Base-by-base conservation (phyloP, 2,329 filamentous ascomycete species). In the Phaeomoniella chlamydospora region DNA sequence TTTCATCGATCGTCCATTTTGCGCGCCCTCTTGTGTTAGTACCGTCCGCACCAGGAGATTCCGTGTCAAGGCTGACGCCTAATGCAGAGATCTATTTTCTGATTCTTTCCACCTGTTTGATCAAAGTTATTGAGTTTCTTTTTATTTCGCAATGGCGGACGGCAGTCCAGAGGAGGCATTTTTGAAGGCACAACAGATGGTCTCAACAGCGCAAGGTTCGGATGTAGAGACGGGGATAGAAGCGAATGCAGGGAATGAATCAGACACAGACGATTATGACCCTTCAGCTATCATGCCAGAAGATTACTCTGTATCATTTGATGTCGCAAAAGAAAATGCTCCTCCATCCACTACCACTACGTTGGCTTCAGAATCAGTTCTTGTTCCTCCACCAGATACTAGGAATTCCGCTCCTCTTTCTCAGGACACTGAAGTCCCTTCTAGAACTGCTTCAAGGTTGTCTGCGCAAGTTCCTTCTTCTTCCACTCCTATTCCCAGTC, bases 231-330 rank as follows among this genome's bases (percentile, higher is more conserved):
- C 49, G 44, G 59, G 58, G 51, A 55, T 51, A 54, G 53, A 68
- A 65, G 63, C 60, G 51, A 63, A 67, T 54, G 62, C 56, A 53
- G 56, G 65, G 58, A 65, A 67, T 57, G 65, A 64, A 56, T 67
- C 59, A 49, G 62, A 63, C 50, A 65, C 67, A 49, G 65, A 71
- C 57, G 74, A 72, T 55, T 65, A 65, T 57, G 61, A 69, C 54
- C 62, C 61, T 51, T 61, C 65, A 52, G 64, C 68, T 57, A 53
- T 57, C 47, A 46, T 62, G 40, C 54, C 58, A 47, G 54, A 57
- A 44, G 49, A 61, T 39, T 61, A 54, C 51, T 48, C 54, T 43
- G 45, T 45, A 22, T 30, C 39, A 32, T 32, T 37, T 34, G 10
- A 33, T 33, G 4, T 35, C 16, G 34, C 42, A 37, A 40, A 43